Evolutionary conservation across 2,329 filamentous ascomycete species (phyloP), one percentile per base, ranked within the genome.

Genomic region (Sporothrix luriei): DNA sequence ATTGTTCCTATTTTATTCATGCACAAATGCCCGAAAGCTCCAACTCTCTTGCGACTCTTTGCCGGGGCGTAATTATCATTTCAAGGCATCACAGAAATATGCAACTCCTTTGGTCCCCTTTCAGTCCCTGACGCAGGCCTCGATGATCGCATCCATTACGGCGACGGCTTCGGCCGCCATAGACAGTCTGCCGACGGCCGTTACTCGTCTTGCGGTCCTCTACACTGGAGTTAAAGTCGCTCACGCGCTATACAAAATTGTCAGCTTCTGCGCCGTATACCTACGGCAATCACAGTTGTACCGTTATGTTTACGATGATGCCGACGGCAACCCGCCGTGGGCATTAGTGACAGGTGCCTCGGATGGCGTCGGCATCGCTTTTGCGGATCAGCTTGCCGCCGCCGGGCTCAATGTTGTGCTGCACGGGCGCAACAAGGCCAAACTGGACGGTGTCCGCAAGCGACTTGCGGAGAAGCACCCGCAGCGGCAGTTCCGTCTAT

Each of bases 401-500:
- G 77, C 77, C 16, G 84, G 84, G 61, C 87, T 88, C 80, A 84
- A 86, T 73, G 79, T 89, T 46, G 78, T 88, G 19, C 74, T 88
- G 10, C 86, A 88, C 71, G 85, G 86, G n/a, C 82, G 85, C 48
- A 85, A 85, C 70, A 72, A 73, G 2, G 71, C 76, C 3, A 88
- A 87, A 73, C 79, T 88, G 3, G 74, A 79, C 2, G 69, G 69
- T 1, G 77, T 84, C n/a, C 75, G 78, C n/a, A 68, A 74, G 1
- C 75, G 80, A 33, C 79, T 88, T 0, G 71, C 75, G 1, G n/a
- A 73, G 0, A 70, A 77, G 10, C 82, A 80, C 69, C 84, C 85
- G 0, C 55, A 48, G 72, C 1, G 75, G 77, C 16, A 75, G 33
- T 80, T 84, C 68, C 77, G 78, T 38, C 75, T 77, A 55, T 75